Conservation (phyloP, 2,329 filamentous ascomycete species). For the Talaromyces sp. region DNA sequence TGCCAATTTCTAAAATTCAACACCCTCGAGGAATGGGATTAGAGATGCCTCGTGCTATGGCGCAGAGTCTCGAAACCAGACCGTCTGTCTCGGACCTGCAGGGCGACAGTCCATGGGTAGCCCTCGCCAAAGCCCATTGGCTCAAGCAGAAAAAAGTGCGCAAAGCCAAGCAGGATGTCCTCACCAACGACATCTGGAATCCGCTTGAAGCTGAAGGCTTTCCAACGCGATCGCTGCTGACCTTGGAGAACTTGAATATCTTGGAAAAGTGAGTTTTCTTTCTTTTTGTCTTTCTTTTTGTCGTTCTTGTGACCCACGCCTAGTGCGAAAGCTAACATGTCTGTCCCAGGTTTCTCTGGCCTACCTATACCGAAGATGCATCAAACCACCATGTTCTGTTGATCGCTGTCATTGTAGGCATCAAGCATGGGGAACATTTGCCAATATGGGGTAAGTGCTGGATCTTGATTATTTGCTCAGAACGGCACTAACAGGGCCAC, state of each 20-base stretch:
- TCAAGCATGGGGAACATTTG: slow-evolving; percentile 81
- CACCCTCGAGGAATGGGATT: slow-evolving; percentile 29
- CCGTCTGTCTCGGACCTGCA: slow-evolving; percentile 40
- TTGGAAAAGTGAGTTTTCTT: slow-evolving; percentile 64
- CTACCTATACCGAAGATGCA: slow-evolving; percentile 79
- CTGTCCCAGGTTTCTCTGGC: slow-evolving; percentile 76
- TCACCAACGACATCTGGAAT: slow-evolving; percentile 89
- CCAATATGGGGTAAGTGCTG: slow-evolving; percentile 72
- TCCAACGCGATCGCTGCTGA: slow-evolving; percentile 68
- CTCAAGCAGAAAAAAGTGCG: slow-evolving; percentile 65
- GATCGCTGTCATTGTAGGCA: slow-evolving; percentile 77
- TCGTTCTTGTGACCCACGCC: not conserved
- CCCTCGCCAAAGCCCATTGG: slow-evolving; percentile 83
- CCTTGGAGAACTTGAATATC: slow-evolving; percentile 84
- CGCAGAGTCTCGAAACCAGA: slow-evolving; percentile 44
- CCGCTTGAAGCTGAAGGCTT: slow-evolving; percentile 78
- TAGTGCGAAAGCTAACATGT: slow-evolving; percentile 17
- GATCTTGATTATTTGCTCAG: not conserved
- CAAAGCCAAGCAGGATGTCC: slow-evolving; percentile 72
- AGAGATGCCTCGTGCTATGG: slow-evolving; percentile 52
- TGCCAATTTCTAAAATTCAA: slow-evolving; percentile 1
- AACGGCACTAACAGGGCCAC: slow-evolving; percentile 7
- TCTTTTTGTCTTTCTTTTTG: not conserved
- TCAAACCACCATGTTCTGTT: slow-evolving; percentile 90
- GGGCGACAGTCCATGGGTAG: slow-evolving; percentile 48